These are phyloP conservation scores for Schizochytrium sp. DNA, from an alignment of 108 stramenopile species.

Conservation along the genomic window DNA sequence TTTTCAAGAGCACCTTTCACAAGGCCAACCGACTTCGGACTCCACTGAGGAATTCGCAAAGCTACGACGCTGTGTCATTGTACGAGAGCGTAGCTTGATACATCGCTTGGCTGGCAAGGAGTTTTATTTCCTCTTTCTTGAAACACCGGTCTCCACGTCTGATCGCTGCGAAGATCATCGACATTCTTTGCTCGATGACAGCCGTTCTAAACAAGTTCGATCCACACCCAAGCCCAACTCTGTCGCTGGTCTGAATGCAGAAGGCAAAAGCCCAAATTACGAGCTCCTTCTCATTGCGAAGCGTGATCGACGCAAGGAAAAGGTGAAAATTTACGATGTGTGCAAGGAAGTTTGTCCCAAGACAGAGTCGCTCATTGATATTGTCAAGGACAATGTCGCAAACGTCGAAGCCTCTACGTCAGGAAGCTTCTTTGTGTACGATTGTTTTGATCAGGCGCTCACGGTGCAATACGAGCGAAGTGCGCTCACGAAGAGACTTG, in stretches of 20 bases:
- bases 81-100: not conserved
- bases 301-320: not conserved
- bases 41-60: not conserved
- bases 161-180: not conserved
- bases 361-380: not conserved
- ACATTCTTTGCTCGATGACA: no score
- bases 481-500: not conserved
- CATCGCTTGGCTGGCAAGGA: not conserved
- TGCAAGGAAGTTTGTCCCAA: not conserved
- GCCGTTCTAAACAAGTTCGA: no score
- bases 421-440: not conserved
- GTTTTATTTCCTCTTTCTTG: not conserved
- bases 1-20: not conserved
- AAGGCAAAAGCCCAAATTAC: not conserved
- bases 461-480: not conserved
- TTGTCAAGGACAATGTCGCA: not conserved
- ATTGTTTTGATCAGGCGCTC: not conserved
- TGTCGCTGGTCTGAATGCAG: no score
- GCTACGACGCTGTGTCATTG: not conserved
- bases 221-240: no score
- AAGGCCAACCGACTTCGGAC: no score
- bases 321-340: not conserved
- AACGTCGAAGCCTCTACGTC: not conserved
- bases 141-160: not conserved
- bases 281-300: not conserved